These are phyloP conservation scores for Podaxis sp. DNA, from an alignment of 768 basidiomycete genomes.

Conservation along the genomic window DNA sequence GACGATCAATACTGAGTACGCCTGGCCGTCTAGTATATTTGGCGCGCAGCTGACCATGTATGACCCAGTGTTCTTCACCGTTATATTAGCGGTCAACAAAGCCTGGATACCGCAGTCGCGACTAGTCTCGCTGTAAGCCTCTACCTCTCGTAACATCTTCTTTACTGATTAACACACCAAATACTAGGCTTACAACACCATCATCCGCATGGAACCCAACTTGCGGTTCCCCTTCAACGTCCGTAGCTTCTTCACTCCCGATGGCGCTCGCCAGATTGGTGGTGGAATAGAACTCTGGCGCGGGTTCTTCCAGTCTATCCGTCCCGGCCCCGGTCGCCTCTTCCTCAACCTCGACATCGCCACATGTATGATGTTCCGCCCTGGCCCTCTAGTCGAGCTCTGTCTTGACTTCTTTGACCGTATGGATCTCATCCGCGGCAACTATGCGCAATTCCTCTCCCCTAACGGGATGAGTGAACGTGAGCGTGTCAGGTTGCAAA, in stretches of 20 bases:
- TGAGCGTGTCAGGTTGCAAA: constrained; percentile 39
- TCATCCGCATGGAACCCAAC: constrained; percentile 73
- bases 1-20: constrained; percentile 31
- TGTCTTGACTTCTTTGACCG: constrained; percentile 51
- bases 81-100: constrained; percentile 58
- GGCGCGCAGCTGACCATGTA: neutral
- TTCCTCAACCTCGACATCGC: constrained; percentile 78
- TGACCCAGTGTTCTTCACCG: constrained; percentile 50
- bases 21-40: neutral
- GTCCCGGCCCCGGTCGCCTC: constrained; percentile 62
- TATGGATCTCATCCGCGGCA: constrained; percentile 7
- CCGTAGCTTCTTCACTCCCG: constrained; percentile 68
- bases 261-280: constrained; percentile 50
- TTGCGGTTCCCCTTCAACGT: constrained; percentile 68
- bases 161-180: neutral
- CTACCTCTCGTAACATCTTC: neutral
- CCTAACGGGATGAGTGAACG: constrained; percentile 48
- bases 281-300: constrained; percentile 70
- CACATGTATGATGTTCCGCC: constrained; percentile 72
- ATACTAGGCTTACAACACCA: constrained; percentile 66
- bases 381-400: constrained; percentile 56
- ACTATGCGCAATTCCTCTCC: constrained; percentile 28
- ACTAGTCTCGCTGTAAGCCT: constrained; percentile 54
- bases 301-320: constrained; percentile 78
- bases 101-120: constrained; percentile 54